Percentiles rank a stretch among this genome's conserved stretches.
These are phyloP conservation scores for Geosmithia putterillii DNA, from an alignment of 2,329 filamentous ascomycete species.

Conservation along the genomic window DNA sequence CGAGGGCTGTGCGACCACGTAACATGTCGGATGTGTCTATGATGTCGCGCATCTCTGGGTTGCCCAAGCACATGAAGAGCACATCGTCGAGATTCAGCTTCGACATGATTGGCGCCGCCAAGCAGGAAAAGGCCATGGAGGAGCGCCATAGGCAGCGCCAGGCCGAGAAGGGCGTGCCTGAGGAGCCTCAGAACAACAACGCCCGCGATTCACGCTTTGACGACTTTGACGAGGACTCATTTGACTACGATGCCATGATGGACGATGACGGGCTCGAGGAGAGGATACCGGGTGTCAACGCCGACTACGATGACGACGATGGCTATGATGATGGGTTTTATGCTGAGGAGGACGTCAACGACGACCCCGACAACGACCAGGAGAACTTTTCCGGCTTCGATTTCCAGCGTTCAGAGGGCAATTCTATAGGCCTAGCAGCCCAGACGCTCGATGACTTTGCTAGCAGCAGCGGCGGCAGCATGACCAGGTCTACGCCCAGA, in stretches of 20 bases:
- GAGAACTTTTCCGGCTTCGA: constrained; percentile 49
- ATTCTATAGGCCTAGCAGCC: constrained; percentile 16
- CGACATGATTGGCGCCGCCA: constrained; percentile 61
- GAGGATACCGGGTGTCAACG: constrained; percentile 47
- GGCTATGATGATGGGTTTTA: constrained; percentile 9
- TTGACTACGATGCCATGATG: constrained; percentile 52
- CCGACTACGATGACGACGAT: constrained; percentile 30
- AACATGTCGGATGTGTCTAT: constrained; percentile 37
- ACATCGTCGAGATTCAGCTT: constrained; percentile 74
- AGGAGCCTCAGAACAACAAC: constrained; percentile 24
- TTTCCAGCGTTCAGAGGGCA: constrained; percentile 41
- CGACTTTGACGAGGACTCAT: constrained; percentile 48
- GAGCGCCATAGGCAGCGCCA: constrained; percentile 59
- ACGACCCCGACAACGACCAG: constrained; percentile 42
- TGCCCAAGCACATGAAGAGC: constrained; percentile 59
- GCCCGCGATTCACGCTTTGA: constrained; percentile 42
- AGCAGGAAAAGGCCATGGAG: constrained; percentile 57
- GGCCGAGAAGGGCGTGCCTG: constrained; percentile 34
- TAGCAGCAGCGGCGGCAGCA: constrained; percentile 43
- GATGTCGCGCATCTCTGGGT: constrained; percentile 30
- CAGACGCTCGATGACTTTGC: constrained; percentile 36
- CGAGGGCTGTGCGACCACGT: constrained; percentile 27
- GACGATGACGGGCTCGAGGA: constrained; percentile 56
- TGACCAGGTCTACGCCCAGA: constrained; percentile 16
- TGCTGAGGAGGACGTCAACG: constrained; percentile 13